A percentile compares a stretch with the other conserved stretches of the same genome.
Evolutionary conservation across 1,284 basidiomycete genomes (phyloP).

Genomic region (Grifola frondosa): DNA sequence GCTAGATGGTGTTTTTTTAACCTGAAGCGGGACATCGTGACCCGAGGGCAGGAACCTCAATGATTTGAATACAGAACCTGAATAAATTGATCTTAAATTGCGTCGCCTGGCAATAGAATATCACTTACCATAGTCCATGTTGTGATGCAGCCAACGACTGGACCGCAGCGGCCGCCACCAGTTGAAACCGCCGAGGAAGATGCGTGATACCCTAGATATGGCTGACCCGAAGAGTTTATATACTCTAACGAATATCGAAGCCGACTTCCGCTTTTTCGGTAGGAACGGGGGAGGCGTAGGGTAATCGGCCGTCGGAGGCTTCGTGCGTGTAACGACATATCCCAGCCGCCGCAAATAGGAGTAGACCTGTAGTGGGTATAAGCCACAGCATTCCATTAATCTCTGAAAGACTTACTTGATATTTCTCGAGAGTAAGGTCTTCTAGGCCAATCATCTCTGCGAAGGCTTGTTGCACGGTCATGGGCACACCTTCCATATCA

Average conservation of each 20-base stretch:
- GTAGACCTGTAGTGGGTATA: slow-evolving; percentile 64
- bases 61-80: slow-evolving; percentile 69
- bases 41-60: slow-evolving; percentile 79
- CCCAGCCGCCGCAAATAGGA: slow-evolving; percentile 90
- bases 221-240: slow-evolving; percentile 35
- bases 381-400: neutral
- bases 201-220: slow-evolving; percentile 32
- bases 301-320: slow-evolving; percentile 60
- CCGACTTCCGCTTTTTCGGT: neutral
- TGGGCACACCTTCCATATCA: slow-evolving; percentile 61
- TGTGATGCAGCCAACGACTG: slow-evolving; percentile 44
- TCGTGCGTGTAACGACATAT: slow-evolving; percentile 80
- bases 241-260: slow-evolving; percentile 35
- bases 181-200: slow-evolving; percentile 36
- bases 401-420: slow-evolving; percentile 61
- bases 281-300: slow-evolving; percentile 46
- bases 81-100: slow-evolving; percentile 3
- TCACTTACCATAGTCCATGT: slow-evolving; percentile 48
- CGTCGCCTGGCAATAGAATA: neutral
- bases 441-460: slow-evolving; percentile 80
- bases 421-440: slow-evolving; percentile 77
- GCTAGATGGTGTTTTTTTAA: slow-evolving; percentile 9
- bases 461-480: slow-evolving; percentile 91
- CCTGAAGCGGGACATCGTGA: slow-evolving; percentile 41
- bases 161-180: slow-evolving; percentile 63